Conservation (phyloP, 2,329 filamentous ascomycete species). For the Aspergillus udagawae region DNA sequence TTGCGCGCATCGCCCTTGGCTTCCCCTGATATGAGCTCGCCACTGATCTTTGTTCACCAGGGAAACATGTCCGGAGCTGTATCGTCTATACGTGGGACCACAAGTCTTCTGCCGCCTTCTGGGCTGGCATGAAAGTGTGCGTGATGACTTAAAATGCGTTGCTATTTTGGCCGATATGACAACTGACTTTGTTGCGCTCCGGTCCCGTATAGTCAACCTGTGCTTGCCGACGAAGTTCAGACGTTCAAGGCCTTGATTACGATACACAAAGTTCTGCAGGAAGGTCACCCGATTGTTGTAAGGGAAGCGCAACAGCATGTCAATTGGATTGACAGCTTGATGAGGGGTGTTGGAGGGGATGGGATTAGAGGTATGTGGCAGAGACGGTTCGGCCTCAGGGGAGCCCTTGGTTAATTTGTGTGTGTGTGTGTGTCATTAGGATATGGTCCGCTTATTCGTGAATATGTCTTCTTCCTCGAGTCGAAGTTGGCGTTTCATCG, state of each 20-base stretch:
- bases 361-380: conserved; percentile 66
- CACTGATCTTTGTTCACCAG: conserved; percentile 30
- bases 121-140: conserved; percentile 97
- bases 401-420: not conserved
- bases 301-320: conserved; percentile 85
- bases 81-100: conserved; percentile 99
- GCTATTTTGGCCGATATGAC: conserved; percentile 1
- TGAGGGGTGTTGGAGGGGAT: conserved; percentile 75
- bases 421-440: conserved; percentile 38
- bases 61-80: conserved; percentile 94
- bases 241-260: conserved; percentile 98
- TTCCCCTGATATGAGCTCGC: conserved; percentile 4
- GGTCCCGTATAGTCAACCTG: conserved; percentile 67
- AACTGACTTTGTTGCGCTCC: not conserved
- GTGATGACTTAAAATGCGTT: conserved; percentile 32
- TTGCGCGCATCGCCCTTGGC: conserved; percentile 2
- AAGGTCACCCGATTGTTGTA: conserved; percentile 84
- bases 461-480: conserved; percentile 94
- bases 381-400: not conserved
- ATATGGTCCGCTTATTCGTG: conserved; percentile 86
- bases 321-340: conserved; percentile 88
- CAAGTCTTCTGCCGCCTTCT: conserved; percentile 91
- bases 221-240: conserved; percentile 95
- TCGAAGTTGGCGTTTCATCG: conserved; percentile 96
- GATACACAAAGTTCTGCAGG: conserved; percentile 94